Evolutionary conservation across 768 basidiomycete genomes (phyloP), one percentile per base, ranked within the genome.

Genomic region (Tephrocybe sp.): DNA sequence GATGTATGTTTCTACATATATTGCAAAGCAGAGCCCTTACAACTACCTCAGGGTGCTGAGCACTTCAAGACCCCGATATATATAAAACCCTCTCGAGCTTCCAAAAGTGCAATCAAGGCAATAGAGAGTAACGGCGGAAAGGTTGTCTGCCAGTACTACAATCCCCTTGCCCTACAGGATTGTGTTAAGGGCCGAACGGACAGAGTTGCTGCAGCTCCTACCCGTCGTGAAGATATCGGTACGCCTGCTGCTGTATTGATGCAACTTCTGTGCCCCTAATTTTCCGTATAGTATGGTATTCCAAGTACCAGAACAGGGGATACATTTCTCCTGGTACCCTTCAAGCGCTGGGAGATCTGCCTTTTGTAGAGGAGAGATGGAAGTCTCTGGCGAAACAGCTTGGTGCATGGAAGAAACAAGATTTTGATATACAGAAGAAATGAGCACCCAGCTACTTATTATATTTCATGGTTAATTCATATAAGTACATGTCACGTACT

Each of bases 71-170:
- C 80, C 10, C 78, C 90, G 0, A 79, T 99, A 14, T 84, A 91
- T 62, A 82, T 98, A 43, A 79, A 80, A 9, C 80, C 93, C 16
- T 91, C 93, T 2, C 80, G 89, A 53, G 96, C 91, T 8, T 94
- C 92, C 19, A 83, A 89, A 64, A 81, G 81, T 42, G 95, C 97
- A 9, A 91, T 98, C 50, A 65, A 77, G 46, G 90, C 93, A 0
- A 83, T 99, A 48, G 92, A 98, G 65, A 72, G 73, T 14, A 76
- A 73, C 9, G 92, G 94, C 19, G 96, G 96, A 20, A 80, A 82
- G 42, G 83, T 98, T 32, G 82, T 87, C 40, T 94, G 93, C 72
- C 87, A 91, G 63, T 96, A 90, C 67, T 93, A 96, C 72, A 98
- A 98, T 68, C 68, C 79, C 16, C 77, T 97, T 31, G 85, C 90